These are phyloP conservation scores for Pseudogymnoascus sp. DNA, from an alignment of 2,329 filamentous ascomycete genomes.

Conservation along the genomic window DNA sequence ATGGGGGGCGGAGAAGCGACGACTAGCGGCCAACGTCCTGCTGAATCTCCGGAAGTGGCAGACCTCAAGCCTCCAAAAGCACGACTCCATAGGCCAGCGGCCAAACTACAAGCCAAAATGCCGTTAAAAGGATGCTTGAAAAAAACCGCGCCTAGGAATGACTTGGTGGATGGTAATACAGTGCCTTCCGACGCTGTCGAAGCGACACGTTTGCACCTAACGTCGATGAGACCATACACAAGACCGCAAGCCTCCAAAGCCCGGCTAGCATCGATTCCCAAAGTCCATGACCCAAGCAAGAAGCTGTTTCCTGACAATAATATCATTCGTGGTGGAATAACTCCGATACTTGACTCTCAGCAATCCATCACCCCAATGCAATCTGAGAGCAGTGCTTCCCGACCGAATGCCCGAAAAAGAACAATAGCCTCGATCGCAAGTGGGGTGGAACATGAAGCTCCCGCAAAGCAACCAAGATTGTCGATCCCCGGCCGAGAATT, in stretches of 20 bases:
- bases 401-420: not conserved
- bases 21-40: not conserved
- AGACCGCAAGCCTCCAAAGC: constrained; percentile 13
- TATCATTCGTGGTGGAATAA: not conserved
- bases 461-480: not conserved
- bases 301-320: not conserved
- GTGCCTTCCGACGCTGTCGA: not conserved
- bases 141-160: not conserved
- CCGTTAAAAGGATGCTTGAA: not conserved
- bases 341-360: not conserved
- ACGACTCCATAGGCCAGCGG: not conserved
- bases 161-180: not conserved
- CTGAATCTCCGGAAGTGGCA: not conserved
- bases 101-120: not conserved
- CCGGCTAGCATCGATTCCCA: not conserved
- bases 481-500: not conserved
- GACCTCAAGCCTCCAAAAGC: not conserved
- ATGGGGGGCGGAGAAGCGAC: not conserved
- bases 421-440: not conserved
- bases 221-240: constrained; percentile 18
- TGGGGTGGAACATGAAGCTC: not conserved
- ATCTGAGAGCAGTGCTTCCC: not conserved
- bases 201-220: not conserved
- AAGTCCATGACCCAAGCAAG: not conserved
- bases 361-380: not conserved